Base-by-base conservation (phyloP, 2,329 filamentous ascomycete genomes). In the Pseudogymnoascus sp. region DNA sequence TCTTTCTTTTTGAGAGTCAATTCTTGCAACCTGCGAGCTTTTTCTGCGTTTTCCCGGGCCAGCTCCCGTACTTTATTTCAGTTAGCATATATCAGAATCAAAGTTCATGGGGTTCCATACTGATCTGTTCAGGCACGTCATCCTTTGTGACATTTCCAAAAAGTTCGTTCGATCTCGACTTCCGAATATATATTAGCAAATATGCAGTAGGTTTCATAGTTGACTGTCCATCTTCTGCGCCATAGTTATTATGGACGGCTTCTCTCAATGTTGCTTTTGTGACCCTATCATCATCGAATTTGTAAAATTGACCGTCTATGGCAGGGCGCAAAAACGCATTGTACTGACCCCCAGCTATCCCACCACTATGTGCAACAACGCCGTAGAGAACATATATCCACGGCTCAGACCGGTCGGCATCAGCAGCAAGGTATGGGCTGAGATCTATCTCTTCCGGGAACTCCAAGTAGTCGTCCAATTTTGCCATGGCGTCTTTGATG, bases 141-240 rank as follows among this genome's bases (percentile, higher is more conserved):
- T 88, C 82, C 65, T 88, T 81, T 15, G 83, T 81, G 36, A 94
- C 88, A 0, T 86, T 83, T 41, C 87, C 84, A 60, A 99, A 80
- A 50, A 97, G 87, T 66, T 89, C 81, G 70, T 96, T 89, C n/a
- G 96, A 75, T 61, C 87, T 84, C 58, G 87, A 89, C 72, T 96
- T 90, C 47, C 94, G 87, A 66, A 97, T 91, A 71, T 99, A 99
- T 2, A 99, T 94, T 79, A 99, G 76, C 94, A 99, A 99, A 79
- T 99, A 99, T 4, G 94, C 94, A 73, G 92, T 99, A 74, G 58
- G n/a, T 59, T 60, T 57, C 8, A 78, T 77, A 60, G 78, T 78
- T 1, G 79, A 73, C 4, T 77, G 72, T 4, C 66, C 59, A 71
- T 91, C 95, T 70, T 96, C 91, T 60, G 94, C 94, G 50, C 94